Percentiles rank a stretch among this genome's conserved stretches.
These are phyloP conservation scores for Rhizopogon vulgaris DNA, from an alignment of 768 basidiomycete species.

Conservation along the genomic window DNA sequence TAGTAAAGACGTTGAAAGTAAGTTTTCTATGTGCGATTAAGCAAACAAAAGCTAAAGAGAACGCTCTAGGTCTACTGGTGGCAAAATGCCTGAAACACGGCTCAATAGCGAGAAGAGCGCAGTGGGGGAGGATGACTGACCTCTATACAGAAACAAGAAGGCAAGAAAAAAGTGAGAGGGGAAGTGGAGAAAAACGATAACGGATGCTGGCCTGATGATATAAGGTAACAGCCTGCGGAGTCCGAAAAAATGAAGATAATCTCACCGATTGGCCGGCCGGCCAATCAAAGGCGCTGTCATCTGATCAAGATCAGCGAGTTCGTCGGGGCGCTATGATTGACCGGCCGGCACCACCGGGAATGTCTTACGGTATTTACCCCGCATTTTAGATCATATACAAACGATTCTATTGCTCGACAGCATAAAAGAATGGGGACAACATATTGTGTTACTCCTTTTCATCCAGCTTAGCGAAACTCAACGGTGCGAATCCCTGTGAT, in stretches of 20 bases:
- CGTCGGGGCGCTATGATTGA: too few relatives aligned
- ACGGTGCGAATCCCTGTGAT: constrained; percentile 40
- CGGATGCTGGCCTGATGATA: constrained; percentile 6
- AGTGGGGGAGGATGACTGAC: constrained; percentile 12
- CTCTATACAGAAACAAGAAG: constrained; percentile 27
- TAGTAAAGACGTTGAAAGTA: constrained; percentile 29
- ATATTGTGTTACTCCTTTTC: constrained; percentile 26
- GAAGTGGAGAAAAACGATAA: constrained; percentile 22
- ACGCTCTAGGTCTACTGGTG: constrained; percentile 56
- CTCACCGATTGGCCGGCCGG: constrained; percentile 2
- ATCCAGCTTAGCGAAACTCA: constrained; percentile 40
- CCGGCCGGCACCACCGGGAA: constrained; percentile 5
- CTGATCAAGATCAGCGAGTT: too few relatives aligned
- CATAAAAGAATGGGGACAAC: constrained; percentile 14
- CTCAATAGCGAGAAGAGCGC: constrained; percentile 4
- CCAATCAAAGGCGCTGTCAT: neutral
- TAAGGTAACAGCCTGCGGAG: constrained; percentile 20
- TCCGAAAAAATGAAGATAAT: constrained; percentile 21
- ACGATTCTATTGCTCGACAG: constrained; percentile 11
- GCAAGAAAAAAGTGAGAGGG: constrained; percentile 25
- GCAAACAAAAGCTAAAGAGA: constrained; percentile 48
- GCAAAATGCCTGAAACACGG: constrained; percentile 29
- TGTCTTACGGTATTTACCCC: constrained; percentile 4
- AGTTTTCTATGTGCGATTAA: constrained; percentile 30
- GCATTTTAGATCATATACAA: constrained; percentile 1